Evolutionary conservation across 2,329 filamentous ascomycete genomes (phyloP).

Genomic region (Teratosphaeria epicoccoides): DNA sequence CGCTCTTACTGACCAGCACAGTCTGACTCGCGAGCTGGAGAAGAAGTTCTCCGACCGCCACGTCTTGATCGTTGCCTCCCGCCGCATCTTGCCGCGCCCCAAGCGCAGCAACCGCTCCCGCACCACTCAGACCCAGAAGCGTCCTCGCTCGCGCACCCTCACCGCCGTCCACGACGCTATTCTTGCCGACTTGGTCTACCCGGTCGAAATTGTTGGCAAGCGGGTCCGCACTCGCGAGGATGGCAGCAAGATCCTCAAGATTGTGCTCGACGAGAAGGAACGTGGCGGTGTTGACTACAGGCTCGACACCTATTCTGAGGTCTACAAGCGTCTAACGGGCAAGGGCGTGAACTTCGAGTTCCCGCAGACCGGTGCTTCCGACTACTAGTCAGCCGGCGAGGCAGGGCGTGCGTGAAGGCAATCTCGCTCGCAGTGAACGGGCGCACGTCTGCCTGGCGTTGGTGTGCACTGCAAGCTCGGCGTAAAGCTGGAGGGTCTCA

Average conservation of each 20-base stretch:
- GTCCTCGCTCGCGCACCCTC: constrained; percentile 91
- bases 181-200: constrained; percentile 95
- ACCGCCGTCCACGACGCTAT: constrained; percentile 98
- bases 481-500: not conserved
- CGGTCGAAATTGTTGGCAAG: constrained; percentile 99
- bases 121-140: constrained; percentile 97
- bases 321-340: constrained; percentile 96
- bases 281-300: constrained; percentile 98
- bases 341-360: constrained; percentile 98
- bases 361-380: constrained; percentile 63
- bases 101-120: constrained; percentile 96
- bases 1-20: constrained; percentile 29
- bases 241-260: constrained; percentile 96
- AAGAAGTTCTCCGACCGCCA: constrained; percentile 99
- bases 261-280: constrained; percentile 99
- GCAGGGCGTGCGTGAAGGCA: not conserved
- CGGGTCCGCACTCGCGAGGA: constrained; percentile 97
- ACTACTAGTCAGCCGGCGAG: constrained; percentile 58
- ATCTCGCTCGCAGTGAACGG: not conserved
- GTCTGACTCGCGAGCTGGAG: constrained; percentile 99
- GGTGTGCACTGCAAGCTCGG: not conserved
- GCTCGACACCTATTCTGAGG: constrained; percentile 98
- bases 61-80: constrained; percentile 96
- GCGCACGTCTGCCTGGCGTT: not conserved
- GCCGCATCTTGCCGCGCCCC: constrained; percentile 95